These are phyloP conservation scores for Canariomyces notabilis DNA, from an alignment of 2,329 filamentous ascomycete species.

Conservation along the genomic window DNA sequence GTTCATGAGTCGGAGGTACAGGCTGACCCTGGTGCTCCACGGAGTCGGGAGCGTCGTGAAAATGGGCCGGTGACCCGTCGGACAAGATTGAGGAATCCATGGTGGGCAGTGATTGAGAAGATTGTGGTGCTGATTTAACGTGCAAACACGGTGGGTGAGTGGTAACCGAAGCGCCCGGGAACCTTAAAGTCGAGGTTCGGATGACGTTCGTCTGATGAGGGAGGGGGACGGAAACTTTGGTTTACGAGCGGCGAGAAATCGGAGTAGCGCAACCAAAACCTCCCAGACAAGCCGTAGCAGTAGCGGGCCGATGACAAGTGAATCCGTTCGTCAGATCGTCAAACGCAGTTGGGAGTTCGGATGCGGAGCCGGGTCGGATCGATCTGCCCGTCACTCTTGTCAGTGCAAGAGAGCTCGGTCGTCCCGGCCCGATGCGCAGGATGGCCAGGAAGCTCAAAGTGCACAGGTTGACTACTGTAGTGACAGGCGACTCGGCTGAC, in stretches of 20 bases:
- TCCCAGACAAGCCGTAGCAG: slow-evolving; percentile 14
- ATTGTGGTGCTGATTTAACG: neutral
- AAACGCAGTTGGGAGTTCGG: slow-evolving; percentile 4
- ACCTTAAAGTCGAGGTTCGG: slow-evolving; percentile 5
- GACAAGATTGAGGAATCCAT: slow-evolving; percentile 51
- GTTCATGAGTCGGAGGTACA: slow-evolving; percentile 18
- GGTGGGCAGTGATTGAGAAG: slow-evolving; percentile 26
- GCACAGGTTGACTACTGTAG: neutral
- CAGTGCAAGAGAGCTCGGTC: neutral
- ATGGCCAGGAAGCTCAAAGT: neutral
- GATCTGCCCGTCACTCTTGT: neutral
- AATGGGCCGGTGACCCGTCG: slow-evolving; percentile 47
- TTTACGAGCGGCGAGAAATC: slow-evolving; percentile 9
- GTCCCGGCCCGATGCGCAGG: neutral
- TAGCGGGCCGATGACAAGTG: slow-evolving; percentile 13
- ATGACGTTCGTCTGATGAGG: slow-evolving; percentile 13
- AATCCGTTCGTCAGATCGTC: slow-evolving; percentile 7
- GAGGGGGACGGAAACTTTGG: slow-evolving; percentile 3
- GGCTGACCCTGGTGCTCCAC: slow-evolving; percentile 42
- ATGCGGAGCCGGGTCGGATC: slow-evolving; percentile 16
- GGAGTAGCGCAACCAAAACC: slow-evolving; percentile 16
- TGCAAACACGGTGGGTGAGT: neutral
- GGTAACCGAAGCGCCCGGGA: neutral
- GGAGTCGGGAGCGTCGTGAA: slow-evolving; percentile 46
- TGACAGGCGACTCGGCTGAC: neutral